phyloP scores from a whole-genome alignment of 176 grass and related monocot species.

The Guadua angustifolia region DNA sequence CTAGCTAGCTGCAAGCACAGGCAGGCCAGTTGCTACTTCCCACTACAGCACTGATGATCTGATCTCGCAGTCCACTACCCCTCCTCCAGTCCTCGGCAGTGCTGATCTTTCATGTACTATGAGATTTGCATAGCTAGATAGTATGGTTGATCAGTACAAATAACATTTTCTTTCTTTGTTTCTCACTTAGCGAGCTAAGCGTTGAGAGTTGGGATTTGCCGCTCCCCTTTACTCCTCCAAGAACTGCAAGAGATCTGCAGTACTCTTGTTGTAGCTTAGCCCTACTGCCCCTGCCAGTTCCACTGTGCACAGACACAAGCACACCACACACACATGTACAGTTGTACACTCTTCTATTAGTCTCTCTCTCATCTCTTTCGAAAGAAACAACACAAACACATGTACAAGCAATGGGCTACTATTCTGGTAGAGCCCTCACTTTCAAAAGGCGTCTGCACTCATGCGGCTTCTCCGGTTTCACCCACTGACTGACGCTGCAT shows the following conservation, averaged over 20 bases:
- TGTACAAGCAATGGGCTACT: background rate
- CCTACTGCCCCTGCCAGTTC: slow-evolving; percentile 41
- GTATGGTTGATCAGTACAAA: background rate
- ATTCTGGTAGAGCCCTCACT: slow-evolving; percentile 23
- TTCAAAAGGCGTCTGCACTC: slow-evolving; percentile 29
- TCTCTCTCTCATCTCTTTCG: background rate
- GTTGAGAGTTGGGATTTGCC: background rate
- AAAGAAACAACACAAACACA: slow-evolving; percentile 38
- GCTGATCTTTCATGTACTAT: background rate
- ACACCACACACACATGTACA: slow-evolving; percentile 9
- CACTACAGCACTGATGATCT: background rate
- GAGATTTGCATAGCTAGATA: slow-evolving; percentile 22
- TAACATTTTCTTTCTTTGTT: background rate
- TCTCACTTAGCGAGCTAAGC: background rate
- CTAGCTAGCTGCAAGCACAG: background rate
- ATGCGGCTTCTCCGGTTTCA: slow-evolving; percentile 48
- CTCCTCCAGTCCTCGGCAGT: slow-evolving; percentile 2
- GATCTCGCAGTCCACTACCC: slow-evolving; percentile 25
- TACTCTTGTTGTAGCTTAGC: slow-evolving; percentile 49
- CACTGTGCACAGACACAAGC: slow-evolving; percentile 40
- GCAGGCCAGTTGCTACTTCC: slow-evolving; percentile 8
- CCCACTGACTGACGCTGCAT: slow-evolving; percentile 8
- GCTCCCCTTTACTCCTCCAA: slow-evolving; percentile 19
- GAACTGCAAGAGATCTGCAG: slow-evolving; percentile 42
- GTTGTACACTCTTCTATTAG: too few species aligned